A percentile compares a stretch with the other conserved stretches of the same genome.
These are phyloP conservation scores for Leonotis leonurus DNA, from an alignment of 257 asterid species.

Conservation along the genomic window DNA sequence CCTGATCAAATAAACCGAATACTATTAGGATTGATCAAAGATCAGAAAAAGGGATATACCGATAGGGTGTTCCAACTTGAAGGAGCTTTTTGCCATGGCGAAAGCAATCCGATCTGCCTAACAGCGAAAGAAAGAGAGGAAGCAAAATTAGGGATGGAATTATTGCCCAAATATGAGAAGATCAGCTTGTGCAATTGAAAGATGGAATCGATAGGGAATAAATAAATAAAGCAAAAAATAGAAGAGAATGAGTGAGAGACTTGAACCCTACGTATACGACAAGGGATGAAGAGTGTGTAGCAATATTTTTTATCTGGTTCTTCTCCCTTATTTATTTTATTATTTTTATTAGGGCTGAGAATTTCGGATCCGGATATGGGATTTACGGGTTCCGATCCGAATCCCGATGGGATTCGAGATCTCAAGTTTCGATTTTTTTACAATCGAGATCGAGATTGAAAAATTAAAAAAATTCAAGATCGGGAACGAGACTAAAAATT, in stretches of 20 bases:
- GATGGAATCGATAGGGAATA: background rate
- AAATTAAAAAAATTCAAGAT: too few species aligned
- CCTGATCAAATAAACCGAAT: background rate
- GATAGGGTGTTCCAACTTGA: slow-evolving; percentile 53
- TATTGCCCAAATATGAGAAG: background rate
- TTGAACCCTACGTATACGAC: slow-evolving; percentile 18
- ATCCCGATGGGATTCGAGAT: too few species aligned
- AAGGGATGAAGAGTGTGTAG: slow-evolving; percentile 2
- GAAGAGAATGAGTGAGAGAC: background rate
- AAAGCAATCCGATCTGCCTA: slow-evolving; percentile 13
- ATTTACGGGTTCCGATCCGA: too few species aligned
- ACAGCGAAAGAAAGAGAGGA: slow-evolving; percentile 5
- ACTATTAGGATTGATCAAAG: slow-evolving; percentile 1
- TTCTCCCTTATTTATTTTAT: slow-evolving; percentile 6
- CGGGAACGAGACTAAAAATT: too few species aligned
- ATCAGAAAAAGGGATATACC: slow-evolving; percentile 26
- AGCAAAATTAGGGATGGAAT: slow-evolving; percentile 8
- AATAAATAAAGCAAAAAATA: background rate
- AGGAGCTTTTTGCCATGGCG: slow-evolving; percentile 47
- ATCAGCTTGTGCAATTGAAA: background rate
- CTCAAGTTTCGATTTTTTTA: too few species aligned
- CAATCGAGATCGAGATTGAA: too few species aligned
- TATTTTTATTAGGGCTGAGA: background rate
- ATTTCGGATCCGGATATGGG: too few species aligned
- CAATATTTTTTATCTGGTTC: background rate